Evolutionary conservation across 2,329 filamentous ascomycete genomes (phyloP).

Genomic region (Trichoderma sp.): DNA sequence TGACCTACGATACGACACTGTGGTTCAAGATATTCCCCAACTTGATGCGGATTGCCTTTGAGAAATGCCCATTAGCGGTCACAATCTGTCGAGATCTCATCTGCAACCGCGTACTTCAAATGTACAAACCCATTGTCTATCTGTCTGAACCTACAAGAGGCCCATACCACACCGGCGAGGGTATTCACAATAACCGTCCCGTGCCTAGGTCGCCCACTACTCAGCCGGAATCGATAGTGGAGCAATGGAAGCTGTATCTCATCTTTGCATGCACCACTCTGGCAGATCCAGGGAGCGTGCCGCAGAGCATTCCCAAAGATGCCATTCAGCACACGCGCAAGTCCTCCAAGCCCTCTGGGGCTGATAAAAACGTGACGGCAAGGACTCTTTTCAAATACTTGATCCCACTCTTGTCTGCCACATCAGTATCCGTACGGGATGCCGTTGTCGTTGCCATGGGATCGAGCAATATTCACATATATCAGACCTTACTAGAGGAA

Average conservation of each 20-base stretch:
- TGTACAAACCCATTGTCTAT: constrained; percentile 81
- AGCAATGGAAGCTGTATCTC: constrained; percentile 97
- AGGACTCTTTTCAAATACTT: constrained; percentile 87
- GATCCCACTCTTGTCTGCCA: constrained; percentile 80
- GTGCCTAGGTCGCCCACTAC: constrained; percentile 62
- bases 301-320: constrained; percentile 46
- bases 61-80: constrained; percentile 88
- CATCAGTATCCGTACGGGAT: constrained; percentile 78
- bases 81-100: constrained; percentile 89
- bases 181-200: constrained; percentile 48
- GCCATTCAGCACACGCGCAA: constrained; percentile 74
- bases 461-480: constrained; percentile 93
- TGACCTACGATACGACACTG: constrained; percentile 89
- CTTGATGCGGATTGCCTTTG: constrained; percentile 84
- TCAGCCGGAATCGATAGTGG: constrained; percentile 83
- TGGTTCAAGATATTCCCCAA: constrained; percentile 99
- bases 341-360: constrained; percentile 67
- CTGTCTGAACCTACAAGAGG: constrained; percentile 74
- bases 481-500: constrained; percentile 85
- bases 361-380: constrained; percentile 82
- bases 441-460: constrained; percentile 90
- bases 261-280: constrained; percentile 97
- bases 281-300: constrained; percentile 71
- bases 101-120: constrained; percentile 87
- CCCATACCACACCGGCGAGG: constrained; percentile 61